phyloP scores from a whole-genome alignment of 306 rosid genomes.

The Fagus crenata region DNA sequence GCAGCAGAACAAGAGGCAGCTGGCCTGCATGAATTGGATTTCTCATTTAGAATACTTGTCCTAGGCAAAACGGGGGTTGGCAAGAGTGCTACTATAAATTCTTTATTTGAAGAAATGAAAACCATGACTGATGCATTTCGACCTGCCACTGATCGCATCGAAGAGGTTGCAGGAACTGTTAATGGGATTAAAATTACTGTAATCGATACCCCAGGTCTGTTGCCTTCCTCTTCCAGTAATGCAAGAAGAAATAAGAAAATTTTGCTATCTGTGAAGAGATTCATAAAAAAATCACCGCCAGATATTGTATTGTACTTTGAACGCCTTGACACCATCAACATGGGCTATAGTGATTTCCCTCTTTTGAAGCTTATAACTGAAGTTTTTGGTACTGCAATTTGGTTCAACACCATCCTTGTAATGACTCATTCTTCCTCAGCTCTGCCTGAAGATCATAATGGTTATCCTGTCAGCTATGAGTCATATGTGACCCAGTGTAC shows the following conservation, averaged over 20 bases:
- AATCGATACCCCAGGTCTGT: constrained; percentile 93
- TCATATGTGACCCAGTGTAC: constrained; percentile 59
- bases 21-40: constrained; percentile 58
- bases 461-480: constrained; percentile 63
- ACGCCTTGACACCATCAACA: constrained; percentile 70
- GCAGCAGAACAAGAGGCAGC: constrained; percentile 66
- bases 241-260: constrained; percentile 77
- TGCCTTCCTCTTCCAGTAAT: constrained; percentile 56
- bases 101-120: constrained; percentile 78
- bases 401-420: constrained; percentile 91
- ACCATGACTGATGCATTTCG: constrained; percentile 76
- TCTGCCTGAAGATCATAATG: constrained; percentile 79
- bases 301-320: constrained; percentile 88
- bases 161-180: constrained; percentile 71
- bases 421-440: constrained; percentile 88
- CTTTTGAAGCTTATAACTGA: constrained; percentile 74
- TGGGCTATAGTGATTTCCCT: constrained; percentile 49
- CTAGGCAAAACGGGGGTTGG: constrained; percentile 97
- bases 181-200: constrained; percentile 68
- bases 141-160: constrained; percentile 82
- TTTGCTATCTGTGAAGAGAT: constrained; percentile 73
- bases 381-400: constrained; percentile 80
- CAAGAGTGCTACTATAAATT: constrained; percentile 96
- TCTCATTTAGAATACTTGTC: constrained; percentile 80
- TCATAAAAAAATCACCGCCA: constrained; percentile 80